Conservation (phyloP, 2,329 filamentous ascomycete species). For the Xylariaceae sp. region DNA sequence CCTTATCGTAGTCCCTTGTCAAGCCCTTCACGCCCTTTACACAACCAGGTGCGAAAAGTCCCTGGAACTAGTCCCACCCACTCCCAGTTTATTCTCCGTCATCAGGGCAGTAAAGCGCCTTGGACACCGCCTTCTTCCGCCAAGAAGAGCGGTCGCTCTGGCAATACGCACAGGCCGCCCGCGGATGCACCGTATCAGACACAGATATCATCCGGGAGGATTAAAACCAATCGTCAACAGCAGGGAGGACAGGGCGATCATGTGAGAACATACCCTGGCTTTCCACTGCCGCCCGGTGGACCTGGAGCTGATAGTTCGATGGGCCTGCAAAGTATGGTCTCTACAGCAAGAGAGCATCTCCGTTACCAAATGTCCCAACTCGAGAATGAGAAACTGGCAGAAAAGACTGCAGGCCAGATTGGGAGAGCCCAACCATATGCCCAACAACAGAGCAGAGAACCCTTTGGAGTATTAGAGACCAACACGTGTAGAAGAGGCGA, state of each 20-base stretch:
- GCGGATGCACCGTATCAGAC: conserved; percentile 22
- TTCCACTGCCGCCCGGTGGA: neutral
- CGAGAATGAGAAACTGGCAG: neutral
- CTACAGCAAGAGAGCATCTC: conserved; percentile 13
- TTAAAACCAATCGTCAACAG: conserved; percentile 7
- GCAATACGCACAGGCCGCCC: conserved; percentile 2
- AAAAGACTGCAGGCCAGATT: no score
- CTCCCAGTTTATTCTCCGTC: conserved; percentile 5
- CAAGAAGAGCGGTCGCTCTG: conserved; percentile 6
- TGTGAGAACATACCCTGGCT: neutral
- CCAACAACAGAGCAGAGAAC: conserved; percentile 6
- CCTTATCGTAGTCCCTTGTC: conserved; percentile 25
- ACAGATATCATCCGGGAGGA: conserved; percentile 22
- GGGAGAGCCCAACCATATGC: neutral
- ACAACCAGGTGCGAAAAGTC: conserved; percentile 1
- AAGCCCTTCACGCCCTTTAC: conserved; percentile 16
- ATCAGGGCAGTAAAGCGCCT: conserved; percentile 17
- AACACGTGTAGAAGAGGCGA: conserved; percentile 5
- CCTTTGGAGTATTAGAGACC: conserved; percentile 10
- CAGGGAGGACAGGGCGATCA: conserved; percentile 1
- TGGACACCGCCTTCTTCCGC: conserved; percentile 30
- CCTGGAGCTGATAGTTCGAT: neutral
- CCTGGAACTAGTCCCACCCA: neutral
- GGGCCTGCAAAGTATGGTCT: conserved; percentile 11
- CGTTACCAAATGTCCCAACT: conserved; percentile 16